These are phyloP conservation scores for Poronia punctata DNA, from an alignment of 495 filamentous ascomycete species.

Conservation along the genomic window DNA sequence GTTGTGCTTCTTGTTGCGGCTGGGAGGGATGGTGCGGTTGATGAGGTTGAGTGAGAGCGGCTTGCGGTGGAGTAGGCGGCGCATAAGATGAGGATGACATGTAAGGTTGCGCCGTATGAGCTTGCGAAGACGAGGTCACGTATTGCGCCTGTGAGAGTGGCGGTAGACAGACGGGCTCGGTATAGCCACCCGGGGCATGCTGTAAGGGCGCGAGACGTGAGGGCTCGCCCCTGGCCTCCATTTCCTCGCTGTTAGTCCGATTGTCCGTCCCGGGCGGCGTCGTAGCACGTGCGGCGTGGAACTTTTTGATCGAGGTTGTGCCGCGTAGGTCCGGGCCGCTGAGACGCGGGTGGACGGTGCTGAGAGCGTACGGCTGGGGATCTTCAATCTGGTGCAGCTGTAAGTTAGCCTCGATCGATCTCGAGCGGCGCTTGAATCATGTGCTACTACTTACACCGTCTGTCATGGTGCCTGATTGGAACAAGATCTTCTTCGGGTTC, in stretches of 20 bases:
- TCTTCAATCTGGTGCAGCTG: constrained; percentile 16
- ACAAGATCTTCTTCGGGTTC: constrained; percentile 23
- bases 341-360: constrained; percentile 19
- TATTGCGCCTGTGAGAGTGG: constrained; percentile 21
- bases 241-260: constrained; percentile 2
- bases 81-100: constrained; percentile 1
- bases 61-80: constrained; percentile 1
- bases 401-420: neutral
- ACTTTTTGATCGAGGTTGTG: constrained; percentile 12
- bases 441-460: constrained; percentile 32
- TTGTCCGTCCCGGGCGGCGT: constrained; percentile 1
- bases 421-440: neutral
- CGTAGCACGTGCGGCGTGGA: constrained; percentile 6
- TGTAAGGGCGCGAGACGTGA: constrained; percentile 21
- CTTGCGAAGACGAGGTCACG: constrained; percentile 12
- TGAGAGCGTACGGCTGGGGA: constrained; percentile 26
- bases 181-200: constrained; percentile 11
- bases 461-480: constrained; percentile 37
- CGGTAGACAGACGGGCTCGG: constrained; percentile 22
- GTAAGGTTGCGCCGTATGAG: neutral
- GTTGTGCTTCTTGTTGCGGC: constrained; percentile 7
- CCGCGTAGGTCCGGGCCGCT: constrained; percentile 13
- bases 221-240: constrained; percentile 8
- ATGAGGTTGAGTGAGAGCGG: constrained; percentile 6
- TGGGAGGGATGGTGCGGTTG: neutral